Percentiles rank a stretch among this genome's conserved stretches.
Conservation (phyloP, 2,329 filamentous ascomycete species). For the Colletotrichum gloeosporioides region DNA sequence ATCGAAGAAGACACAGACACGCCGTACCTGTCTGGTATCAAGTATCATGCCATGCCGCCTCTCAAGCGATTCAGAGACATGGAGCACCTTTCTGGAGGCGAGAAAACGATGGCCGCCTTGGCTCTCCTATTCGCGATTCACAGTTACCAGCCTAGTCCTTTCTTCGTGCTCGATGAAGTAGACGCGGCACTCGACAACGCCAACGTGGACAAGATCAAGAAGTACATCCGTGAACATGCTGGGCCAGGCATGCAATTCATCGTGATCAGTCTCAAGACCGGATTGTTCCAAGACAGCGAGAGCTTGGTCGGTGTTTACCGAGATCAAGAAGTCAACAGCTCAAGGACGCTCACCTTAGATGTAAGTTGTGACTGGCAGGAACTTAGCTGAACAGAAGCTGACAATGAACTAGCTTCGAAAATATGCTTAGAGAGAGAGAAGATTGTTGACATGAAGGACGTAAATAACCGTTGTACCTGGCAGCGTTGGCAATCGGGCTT, state of each 20-base stretch:
- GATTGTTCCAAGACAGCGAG: conserved; percentile 95
- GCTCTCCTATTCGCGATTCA: conserved; percentile 97
- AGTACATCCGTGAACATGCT: conserved; percentile 93
- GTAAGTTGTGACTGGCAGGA: conserved; percentile 65
- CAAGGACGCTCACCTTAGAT: conserved; percentile 90
- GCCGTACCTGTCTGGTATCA: conserved; percentile 93
- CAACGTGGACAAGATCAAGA: conserved; percentile 94
- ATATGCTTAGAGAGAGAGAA: neutral
- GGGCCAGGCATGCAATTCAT: conserved; percentile 99
- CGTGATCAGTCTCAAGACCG: conserved; percentile 95
- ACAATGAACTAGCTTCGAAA: conserved; percentile 11
- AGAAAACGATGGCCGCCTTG: conserved; percentile 98
- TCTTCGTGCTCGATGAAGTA: conserved; percentile 98
- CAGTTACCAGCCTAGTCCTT: conserved; percentile 92
- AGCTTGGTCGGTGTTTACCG: conserved; percentile 94
- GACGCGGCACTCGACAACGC: conserved; percentile 98
- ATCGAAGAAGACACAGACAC: conserved; percentile 94
- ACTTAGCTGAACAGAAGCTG: neutral
- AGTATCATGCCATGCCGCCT: conserved; percentile 98
- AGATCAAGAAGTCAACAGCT: conserved; percentile 93
- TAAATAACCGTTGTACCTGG: neutral
- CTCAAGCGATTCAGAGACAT: conserved; percentile 98
- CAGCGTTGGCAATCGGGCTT: neutral
- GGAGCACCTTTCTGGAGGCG: conserved; percentile 95
- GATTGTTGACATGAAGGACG: neutral